Conservation (phyloP, 306 rosid genomes). For the Cucurbita maxima region DNA sequence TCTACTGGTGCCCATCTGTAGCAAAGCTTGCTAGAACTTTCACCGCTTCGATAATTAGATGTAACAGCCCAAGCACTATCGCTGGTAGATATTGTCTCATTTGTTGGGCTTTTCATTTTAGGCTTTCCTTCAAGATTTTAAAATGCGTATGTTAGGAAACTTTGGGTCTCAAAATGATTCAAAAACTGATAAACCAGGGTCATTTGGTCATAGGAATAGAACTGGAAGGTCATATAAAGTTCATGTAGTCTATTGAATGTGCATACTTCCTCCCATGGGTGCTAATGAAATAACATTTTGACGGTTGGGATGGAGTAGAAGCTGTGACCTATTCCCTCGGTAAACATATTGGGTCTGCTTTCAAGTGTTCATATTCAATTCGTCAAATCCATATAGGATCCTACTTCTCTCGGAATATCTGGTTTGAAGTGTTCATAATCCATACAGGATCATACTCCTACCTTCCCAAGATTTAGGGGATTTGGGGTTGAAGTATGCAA, state of each 20-base stretch:
- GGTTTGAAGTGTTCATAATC: slow-evolving; percentile 53
- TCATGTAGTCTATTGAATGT: slow-evolving; percentile 49
- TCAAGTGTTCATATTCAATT: slow-evolving; percentile 52
- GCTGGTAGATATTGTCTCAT: too few relatives aligned
- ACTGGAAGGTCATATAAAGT: slow-evolving; percentile 89
- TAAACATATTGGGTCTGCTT: slow-evolving; percentile 28
- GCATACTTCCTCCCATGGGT: slow-evolving; percentile 58
- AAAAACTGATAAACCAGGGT: slow-evolving; percentile 45
- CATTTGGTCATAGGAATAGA: slow-evolving; percentile 52
- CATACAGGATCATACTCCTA: neutral
- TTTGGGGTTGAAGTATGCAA: slow-evolving; percentile 35
- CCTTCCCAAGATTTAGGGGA: slow-evolving; percentile 33
- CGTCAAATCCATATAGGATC: neutral
- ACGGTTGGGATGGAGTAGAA: slow-evolving; percentile 28
- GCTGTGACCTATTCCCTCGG: slow-evolving; percentile 41
- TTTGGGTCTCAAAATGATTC: slow-evolving; percentile 35
- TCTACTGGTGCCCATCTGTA: slow-evolving; percentile 34
- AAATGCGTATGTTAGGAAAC: neutral
- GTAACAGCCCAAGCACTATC: too few relatives aligned
- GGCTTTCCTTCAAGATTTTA: too few relatives aligned
- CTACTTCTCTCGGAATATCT: slow-evolving; percentile 16
- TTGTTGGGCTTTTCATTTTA: too few relatives aligned
- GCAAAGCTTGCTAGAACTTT: slow-evolving; percentile 49
- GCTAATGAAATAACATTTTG: slow-evolving; percentile 38
- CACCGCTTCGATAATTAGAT: slow-evolving; percentile 34